phyloP scores from a whole-genome alignment of 202 grass and related monocot genomes.

The Saccharum hybrid region DNA sequence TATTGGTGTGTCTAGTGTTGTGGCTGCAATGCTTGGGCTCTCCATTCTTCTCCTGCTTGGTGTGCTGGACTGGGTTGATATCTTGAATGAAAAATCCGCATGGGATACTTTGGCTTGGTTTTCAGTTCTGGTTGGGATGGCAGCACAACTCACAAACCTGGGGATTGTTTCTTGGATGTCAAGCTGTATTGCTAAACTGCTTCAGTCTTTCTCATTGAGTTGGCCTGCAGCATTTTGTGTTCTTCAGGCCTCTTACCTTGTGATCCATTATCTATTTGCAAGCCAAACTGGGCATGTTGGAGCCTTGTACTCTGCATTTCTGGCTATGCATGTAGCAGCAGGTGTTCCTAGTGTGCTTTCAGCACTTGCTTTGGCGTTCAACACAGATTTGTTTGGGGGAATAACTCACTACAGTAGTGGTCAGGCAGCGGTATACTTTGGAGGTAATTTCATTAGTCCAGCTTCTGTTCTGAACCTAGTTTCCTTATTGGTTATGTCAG shows the following conservation, averaged over 20 bases:
- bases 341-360: not conserved
- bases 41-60: not conserved
- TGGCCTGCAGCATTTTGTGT: not conserved
- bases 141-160: not conserved
- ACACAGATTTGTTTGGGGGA: not conserved
- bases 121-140: not conserved
- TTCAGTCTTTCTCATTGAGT: not conserved
- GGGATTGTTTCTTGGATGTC: not conserved
- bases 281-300: not conserved
- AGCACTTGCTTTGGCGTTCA: not conserved
- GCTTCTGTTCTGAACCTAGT: not conserved
- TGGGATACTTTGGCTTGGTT: not conserved
- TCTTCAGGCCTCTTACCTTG: not conserved
- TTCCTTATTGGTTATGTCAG: not conserved
- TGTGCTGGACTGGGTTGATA: not conserved
- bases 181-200: not conserved
- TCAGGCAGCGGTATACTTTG: not conserved
- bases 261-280: not conserved
- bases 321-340: not conserved
- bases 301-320: not conserved
- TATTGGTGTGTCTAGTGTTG: not conserved
- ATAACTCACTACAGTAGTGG: slow-evolving; percentile 1
- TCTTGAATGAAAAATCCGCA: not conserved
- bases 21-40: not conserved
- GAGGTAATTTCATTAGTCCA: slow-evolving; percentile 3